A percentile compares a stretch with the other conserved stretches of the same genome.
Evolutionary conservation across 192 early-diverging fungal genomes (phyloP).

Genomic region (Blastocladiella britannica): DNA sequence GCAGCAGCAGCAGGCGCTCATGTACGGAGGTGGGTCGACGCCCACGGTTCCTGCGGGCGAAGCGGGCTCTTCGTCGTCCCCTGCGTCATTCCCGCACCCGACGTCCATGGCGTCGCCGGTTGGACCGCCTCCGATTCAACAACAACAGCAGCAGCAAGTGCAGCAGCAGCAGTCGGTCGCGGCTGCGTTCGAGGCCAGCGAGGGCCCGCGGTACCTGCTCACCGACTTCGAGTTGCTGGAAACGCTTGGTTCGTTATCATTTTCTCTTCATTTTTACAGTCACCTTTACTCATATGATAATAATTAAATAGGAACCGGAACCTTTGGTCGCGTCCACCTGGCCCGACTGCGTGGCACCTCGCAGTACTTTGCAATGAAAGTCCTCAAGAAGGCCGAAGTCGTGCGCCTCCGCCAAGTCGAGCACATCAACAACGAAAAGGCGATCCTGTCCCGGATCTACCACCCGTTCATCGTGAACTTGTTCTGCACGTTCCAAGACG

Average conservation of each 20-base stretch:
- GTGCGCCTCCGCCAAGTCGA: slow-evolving; percentile 68
- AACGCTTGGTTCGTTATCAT: slow-evolving; percentile 1
- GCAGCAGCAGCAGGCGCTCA: too few relatives aligned
- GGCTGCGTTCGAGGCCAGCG: background rate
- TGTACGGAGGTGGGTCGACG: too few relatives aligned
- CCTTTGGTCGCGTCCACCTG: slow-evolving; percentile 88
- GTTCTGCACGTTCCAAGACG: slow-evolving; percentile 91
- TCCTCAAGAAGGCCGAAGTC: slow-evolving; percentile 60
- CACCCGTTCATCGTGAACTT: slow-evolving; percentile 72
- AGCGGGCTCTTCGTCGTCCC: too few relatives aligned
- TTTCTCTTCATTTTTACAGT: slow-evolving; percentile 1
- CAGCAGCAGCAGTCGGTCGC: background rate
- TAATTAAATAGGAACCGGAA: slow-evolving; percentile 61
- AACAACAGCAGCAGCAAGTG: background rate
- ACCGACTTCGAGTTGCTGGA: background rate
- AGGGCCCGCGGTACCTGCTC: background rate
- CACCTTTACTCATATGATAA: too few relatives aligned
- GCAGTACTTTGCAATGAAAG: slow-evolving; percentile 69
- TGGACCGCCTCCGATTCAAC: too few relatives aligned
- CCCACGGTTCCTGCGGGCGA: too few relatives aligned
- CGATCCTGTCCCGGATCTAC: slow-evolving; percentile 45
- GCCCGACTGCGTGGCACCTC: slow-evolving; percentile 45
- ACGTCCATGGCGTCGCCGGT: too few relatives aligned
- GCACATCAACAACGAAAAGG: slow-evolving; percentile 67
- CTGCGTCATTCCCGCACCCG: too few relatives aligned